Evolutionary conservation across 495 filamentous ascomycete species (phyloP).

Genomic region (Talaromyces thailandensis): DNA sequence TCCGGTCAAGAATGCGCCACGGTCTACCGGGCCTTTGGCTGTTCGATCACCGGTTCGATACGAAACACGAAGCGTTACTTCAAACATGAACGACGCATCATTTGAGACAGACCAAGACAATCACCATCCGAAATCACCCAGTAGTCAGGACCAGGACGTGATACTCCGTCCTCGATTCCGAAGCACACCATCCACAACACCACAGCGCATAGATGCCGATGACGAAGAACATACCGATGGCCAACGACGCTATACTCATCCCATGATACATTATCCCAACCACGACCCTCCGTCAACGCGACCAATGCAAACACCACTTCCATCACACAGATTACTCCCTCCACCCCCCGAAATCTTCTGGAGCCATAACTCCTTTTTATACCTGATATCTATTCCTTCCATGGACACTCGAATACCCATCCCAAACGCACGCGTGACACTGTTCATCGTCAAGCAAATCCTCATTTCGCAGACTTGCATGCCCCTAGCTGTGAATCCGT

Average conservation of each 20-base stretch:
- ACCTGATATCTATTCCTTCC: background rate
- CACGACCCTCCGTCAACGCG: conserved; percentile 16
- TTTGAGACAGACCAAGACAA: conserved; percentile 13
- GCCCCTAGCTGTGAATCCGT: conserved; percentile 49
- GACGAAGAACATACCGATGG: conserved; percentile 10
- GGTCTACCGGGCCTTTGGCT: conserved; percentile 9
- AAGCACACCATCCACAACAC: conserved; percentile 17
- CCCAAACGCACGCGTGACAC: conserved; percentile 22
- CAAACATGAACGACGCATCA: conserved; percentile 12
- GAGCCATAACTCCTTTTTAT: conserved; percentile 1
- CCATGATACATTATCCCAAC: conserved; percentile 6
- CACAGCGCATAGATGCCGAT: conserved; percentile 1
- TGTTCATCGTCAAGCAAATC: conserved; percentile 50
- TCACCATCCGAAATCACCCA: conserved; percentile 8
- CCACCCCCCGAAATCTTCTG: conserved; percentile 33
- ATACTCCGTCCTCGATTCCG: conserved; percentile 27
- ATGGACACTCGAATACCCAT: conserved; percentile 15
- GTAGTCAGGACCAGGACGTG: conserved; percentile 27
- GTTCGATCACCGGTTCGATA: conserved; percentile 24
- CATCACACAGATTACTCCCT: conserved; percentile 41
- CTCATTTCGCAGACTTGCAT: conserved; percentile 49
- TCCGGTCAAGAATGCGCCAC: conserved; percentile 20
- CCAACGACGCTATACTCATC: conserved; percentile 22
- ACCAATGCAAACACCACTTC: background rate
- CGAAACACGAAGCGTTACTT: conserved; percentile 15